Percentiles rank a stretch among this genome's conserved stretches.
Conservation (phyloP, 306 rosid species). For the Lathyrus sativus region DNA sequence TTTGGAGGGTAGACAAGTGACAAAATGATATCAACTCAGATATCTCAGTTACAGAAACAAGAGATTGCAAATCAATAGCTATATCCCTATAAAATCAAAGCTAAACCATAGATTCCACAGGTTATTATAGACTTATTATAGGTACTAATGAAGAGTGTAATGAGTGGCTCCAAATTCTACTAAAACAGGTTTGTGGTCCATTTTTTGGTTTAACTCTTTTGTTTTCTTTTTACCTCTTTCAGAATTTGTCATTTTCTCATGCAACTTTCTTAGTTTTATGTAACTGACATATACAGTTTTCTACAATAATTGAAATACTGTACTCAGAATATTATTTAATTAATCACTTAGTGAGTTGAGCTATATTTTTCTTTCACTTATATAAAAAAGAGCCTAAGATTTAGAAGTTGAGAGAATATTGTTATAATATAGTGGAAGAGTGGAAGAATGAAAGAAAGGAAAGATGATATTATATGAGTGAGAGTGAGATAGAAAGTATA, state of each 20-base stretch:
- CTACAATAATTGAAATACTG: constrained; percentile 33
- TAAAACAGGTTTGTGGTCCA: constrained; percentile 48
- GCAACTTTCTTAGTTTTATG: constrained; percentile 28
- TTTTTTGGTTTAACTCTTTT: background rate
- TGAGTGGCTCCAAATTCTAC: constrained; percentile 45
- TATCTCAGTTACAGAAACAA: constrained; percentile 38
- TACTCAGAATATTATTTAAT: background rate
- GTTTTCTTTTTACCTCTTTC: constrained; percentile 40
- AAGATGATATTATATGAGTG: constrained; percentile 21
- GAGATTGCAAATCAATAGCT: constrained; percentile 32
- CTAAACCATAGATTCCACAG: constrained; percentile 38
- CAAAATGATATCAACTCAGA: constrained; percentile 38
- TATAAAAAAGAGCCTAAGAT: background rate
- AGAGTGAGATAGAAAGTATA: constrained; percentile 42
- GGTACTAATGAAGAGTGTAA: constrained; percentile 44
- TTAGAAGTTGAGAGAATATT: background rate
- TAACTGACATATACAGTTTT: background rate
- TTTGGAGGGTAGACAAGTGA: constrained; percentile 39
- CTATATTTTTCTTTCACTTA: background rate
- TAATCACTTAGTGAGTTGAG: background rate
- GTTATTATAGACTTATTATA: background rate
- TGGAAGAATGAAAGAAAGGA: constrained; percentile 2
- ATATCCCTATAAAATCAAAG: constrained; percentile 37
- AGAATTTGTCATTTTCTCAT: constrained; percentile 40
- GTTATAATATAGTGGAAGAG: background rate